Evolutionary conservation across 2,329 filamentous ascomycete species (phyloP), one percentile per base, ranked within the genome.

Genomic region (Alternaria hordeiaustralica): DNA sequence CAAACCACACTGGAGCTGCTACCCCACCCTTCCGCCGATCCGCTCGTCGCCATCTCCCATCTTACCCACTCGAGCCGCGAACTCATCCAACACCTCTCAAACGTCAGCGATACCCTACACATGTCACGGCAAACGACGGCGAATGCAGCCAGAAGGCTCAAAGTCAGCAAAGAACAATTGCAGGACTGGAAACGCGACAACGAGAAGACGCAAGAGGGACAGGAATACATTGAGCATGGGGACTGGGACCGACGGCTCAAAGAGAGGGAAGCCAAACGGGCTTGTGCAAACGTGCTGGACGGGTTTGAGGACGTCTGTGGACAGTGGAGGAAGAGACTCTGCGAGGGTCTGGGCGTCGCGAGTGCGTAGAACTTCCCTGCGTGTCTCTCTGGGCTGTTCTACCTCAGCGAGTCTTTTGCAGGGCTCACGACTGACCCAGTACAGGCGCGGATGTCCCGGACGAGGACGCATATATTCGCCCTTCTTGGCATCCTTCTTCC

Each of bases 221-320:
- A 93, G 68, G 84, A 88, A 59, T 97, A 93, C 89, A 87, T 99
- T 50, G 88, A 90, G 63, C 87, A 87, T 41, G 93, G 93, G 7
- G 92, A 93, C 71, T 97, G 95, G 94, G 88, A 94, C 54, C 89
- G 90, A 70, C 87, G 91, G 58, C 80, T 97, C 36, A 84, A 87
- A 67, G 89, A 89, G 58, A 87, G 95, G 58, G 94, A 97, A 79
- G 96, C 94, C 66, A 93, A 92, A 8, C 86, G 86, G 21, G 92
- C 95, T 13, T 98, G 96, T 79, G 87, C 90, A 5, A 93, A 96
- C 64, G 94, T 99, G 1, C 90, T 97, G 33, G 90, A 91, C 49
- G 96, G 96, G 0, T 98, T 99, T 75, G 95, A 97, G 79, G 90
- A 94, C 76, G 90, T 95, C 1, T 97, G 94, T 81, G 90, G 94